Evolutionary conservation across 148 eudicot species (phyloP).

Genomic region (Mesembryanthemum crystallinum): DNA sequence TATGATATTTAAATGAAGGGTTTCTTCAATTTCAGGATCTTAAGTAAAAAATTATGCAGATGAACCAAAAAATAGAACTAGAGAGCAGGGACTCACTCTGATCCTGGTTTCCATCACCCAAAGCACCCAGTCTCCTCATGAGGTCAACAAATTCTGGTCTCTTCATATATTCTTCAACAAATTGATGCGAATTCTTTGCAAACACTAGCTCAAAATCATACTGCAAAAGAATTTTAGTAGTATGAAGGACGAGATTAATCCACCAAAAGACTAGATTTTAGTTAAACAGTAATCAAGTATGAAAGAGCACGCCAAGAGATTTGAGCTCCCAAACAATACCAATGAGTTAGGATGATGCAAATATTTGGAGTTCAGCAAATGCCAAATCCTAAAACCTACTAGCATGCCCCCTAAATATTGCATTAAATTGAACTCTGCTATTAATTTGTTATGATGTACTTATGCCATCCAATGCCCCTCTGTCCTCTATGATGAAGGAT

Average conservation of each 20-base stretch:
- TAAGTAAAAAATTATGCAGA: background rate
- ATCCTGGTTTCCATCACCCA: slow-evolving; percentile 89
- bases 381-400: background rate
- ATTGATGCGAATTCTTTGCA: slow-evolving; percentile 78
- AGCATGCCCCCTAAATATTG: background rate
- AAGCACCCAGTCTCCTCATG: slow-evolving; percentile 92
- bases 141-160: slow-evolving; percentile 76
- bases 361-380: background rate
- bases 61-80: background rate
- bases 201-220: slow-evolving; percentile 86
- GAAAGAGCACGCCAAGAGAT: background rate
- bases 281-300: background rate
- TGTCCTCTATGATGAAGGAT: too few species aligned
- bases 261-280: background rate
- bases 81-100: slow-evolving; percentile 47
- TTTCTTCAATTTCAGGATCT: background rate
- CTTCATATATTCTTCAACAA: slow-evolving; percentile 89
- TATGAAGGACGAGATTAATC: background rate
- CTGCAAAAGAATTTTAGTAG: slow-evolving; percentile 40
- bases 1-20: background rate
- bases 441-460: background rate
- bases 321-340: background rate
- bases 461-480: too few species aligned
- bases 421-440: background rate
- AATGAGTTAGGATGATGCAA: background rate